Conservation (phyloP, 1,284 basidiomycete species). For the Leccinum pallidistipes region DNA sequence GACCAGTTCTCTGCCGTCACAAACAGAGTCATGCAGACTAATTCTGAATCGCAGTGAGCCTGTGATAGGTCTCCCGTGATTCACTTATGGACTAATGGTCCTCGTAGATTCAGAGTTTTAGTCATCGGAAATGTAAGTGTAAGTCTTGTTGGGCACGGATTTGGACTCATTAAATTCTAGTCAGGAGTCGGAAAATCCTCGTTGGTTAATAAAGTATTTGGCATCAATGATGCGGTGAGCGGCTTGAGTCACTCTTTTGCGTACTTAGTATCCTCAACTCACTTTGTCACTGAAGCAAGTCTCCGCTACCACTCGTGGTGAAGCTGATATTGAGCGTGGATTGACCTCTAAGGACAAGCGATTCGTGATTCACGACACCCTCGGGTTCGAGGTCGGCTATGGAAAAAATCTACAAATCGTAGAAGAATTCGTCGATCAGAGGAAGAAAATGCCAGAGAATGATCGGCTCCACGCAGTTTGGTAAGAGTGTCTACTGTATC, state of each 20-base stretch:
- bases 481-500: neutral
- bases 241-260: neutral
- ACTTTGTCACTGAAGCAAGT: constrained; percentile 5
- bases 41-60: constrained; percentile 13
- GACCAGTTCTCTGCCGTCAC: constrained; percentile 7
- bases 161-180: constrained; percentile 3
- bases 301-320: constrained; percentile 7
- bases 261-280: neutral
- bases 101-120: constrained; percentile 15
- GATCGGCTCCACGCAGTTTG: constrained; percentile 19
- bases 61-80: neutral
- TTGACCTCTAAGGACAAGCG: constrained; percentile 10
- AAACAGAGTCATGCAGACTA: neutral
- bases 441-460: neutral
- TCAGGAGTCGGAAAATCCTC: constrained; percentile 21
- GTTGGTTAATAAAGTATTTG: constrained; percentile 17
- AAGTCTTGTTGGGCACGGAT: neutral
- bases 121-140: constrained; percentile 19
- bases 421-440: constrained; percentile 1
- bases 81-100: neutral
- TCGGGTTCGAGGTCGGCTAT: constrained; percentile 19
- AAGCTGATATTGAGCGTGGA: constrained; percentile 8
- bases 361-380: constrained; percentile 22
- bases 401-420: constrained; percentile 8
- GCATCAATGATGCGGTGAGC: constrained; percentile 14